Evolutionary conservation across 495 filamentous ascomycete species (phyloP).

Genomic region (Aspergillus funiculosus): DNA sequence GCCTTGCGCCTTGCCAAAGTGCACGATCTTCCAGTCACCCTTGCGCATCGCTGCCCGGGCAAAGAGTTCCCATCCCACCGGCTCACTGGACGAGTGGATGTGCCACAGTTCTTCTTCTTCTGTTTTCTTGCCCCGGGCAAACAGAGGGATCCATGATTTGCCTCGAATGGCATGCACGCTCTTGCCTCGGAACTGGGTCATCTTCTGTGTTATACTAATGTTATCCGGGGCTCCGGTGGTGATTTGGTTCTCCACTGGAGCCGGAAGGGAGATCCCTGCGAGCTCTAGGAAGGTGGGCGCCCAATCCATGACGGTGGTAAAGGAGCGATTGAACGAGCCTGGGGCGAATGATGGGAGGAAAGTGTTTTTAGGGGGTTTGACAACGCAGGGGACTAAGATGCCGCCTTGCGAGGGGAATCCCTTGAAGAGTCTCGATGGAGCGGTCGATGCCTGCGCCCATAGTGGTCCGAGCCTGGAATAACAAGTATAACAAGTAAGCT

Average conservation of each 20-base stretch:
- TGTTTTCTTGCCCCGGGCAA: neutral
- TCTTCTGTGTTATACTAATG: neutral
- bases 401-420: conserved; percentile 50
- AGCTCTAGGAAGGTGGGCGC: neutral
- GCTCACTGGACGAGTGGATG: neutral
- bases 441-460: conserved; percentile 52
- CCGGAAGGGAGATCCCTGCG: neutral
- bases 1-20: neutral
- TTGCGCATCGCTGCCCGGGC: neutral
- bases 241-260: no score
- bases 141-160: neutral
- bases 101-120: neutral
- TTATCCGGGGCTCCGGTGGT: neutral
- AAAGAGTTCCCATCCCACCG: neutral
- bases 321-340: neutral
- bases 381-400: conserved; percentile 44
- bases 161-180: neutral
- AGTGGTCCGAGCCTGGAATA: conserved; percentile 30
- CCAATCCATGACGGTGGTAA: neutral
- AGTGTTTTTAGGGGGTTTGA: conserved; percentile 8
- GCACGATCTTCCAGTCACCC: conserved; percentile 1
- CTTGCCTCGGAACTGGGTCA: neutral
- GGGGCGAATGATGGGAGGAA: neutral
- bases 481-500: neutral
- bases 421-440: conserved; percentile 47